Conservation (phyloP, 495 filamentous ascomycete species). For the Coniosporium apollinis region DNA sequence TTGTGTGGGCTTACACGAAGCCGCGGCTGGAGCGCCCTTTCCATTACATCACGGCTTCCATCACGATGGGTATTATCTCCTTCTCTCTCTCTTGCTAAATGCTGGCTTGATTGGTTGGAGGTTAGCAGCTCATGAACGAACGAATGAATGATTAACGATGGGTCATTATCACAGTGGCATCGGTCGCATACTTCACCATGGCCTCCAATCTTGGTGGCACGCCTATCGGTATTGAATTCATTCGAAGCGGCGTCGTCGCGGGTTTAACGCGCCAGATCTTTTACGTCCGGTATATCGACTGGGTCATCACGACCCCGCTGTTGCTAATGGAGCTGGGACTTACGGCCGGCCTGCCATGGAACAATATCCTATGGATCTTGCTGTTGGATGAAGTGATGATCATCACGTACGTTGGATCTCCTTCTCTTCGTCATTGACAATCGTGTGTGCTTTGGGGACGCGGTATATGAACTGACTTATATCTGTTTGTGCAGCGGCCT, state of each 20-base stretch:
- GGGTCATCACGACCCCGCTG: slow-evolving; percentile 36
- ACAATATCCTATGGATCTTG: slow-evolving; percentile 44
- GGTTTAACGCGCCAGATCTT: slow-evolving; percentile 48
- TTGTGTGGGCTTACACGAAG: slow-evolving; percentile 31
- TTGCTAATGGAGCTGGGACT: slow-evolving; percentile 44
- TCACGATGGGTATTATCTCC: too few relatives aligned
- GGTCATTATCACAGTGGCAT: too few relatives aligned
- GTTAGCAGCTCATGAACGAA: too few relatives aligned
- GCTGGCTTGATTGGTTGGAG: too few relatives aligned
- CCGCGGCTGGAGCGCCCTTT: slow-evolving; percentile 39
- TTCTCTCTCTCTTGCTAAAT: too few relatives aligned
- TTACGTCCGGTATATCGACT: slow-evolving; percentile 55
- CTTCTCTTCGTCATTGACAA: too few relatives aligned
- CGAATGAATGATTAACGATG: too few relatives aligned
- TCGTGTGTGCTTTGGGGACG: too few relatives aligned
- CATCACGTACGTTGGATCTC: too few relatives aligned
- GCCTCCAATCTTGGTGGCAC: slow-evolving; percentile 50
- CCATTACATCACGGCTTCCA: slow-evolving; percentile 48
- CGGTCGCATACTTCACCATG: slow-evolving; percentile 54
- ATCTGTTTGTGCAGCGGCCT: too few relatives aligned
- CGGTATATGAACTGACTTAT: too few relatives aligned
- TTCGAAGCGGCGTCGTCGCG: slow-evolving; percentile 25
- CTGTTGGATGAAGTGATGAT: slow-evolving; percentile 47
- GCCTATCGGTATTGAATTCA: slow-evolving; percentile 40
- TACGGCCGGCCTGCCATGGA: slow-evolving; percentile 44